A percentile compares a stretch with the other conserved stretches of the same genome.
Evolutionary conservation across 1,139 yeast species (phyloP).

Genomic region (Zygosaccharomyces sapae): DNA sequence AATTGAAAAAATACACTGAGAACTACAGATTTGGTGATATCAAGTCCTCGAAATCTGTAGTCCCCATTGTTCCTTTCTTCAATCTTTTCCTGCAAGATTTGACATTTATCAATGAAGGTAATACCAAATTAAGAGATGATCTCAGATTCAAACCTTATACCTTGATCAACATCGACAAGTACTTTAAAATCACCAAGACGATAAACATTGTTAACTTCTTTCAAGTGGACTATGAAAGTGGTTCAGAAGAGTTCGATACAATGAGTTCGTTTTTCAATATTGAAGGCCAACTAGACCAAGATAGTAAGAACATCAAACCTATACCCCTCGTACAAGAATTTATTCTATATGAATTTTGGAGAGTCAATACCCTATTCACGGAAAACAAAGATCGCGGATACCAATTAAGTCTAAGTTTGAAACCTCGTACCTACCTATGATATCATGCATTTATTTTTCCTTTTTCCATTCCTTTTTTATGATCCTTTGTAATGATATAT

Average conservation of each 20-base stretch:
- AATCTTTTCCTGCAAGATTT: slow-evolving; percentile 81
- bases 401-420: slow-evolving; percentile 54
- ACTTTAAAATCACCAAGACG: slow-evolving; percentile 65
- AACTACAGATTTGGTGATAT: slow-evolving; percentile 18
- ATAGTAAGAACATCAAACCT: slow-evolving; percentile 31
- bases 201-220: slow-evolving; percentile 72
- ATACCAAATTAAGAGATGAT: slow-evolving; percentile 62
- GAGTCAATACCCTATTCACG: slow-evolving; percentile 57
- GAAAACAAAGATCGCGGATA: slow-evolving; percentile 66
- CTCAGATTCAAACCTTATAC: slow-evolving; percentile 47
- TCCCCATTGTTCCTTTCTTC: slow-evolving; percentile 82
- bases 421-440: slow-evolving; percentile 16
- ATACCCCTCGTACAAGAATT: slow-evolving; percentile 50
- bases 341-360: slow-evolving; percentile 64
- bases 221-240: slow-evolving; percentile 56
- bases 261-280: slow-evolving; percentile 37
- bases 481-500: slow-evolving; percentile 5
- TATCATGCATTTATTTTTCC: background rate
- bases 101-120: slow-evolving; percentile 85
- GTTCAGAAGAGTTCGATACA: slow-evolving; percentile 17
- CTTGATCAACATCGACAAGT: slow-evolving; percentile 74
- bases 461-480: background rate
- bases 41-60: slow-evolving; percentile 47
- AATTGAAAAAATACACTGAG: slow-evolving; percentile 54
- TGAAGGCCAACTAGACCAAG: slow-evolving; percentile 27